Percentiles rank a stretch among this genome's conserved stretches.
phyloP scores from a whole-genome alignment of 257 asterid genomes.

The Nicotiana sylvestris region DNA sequence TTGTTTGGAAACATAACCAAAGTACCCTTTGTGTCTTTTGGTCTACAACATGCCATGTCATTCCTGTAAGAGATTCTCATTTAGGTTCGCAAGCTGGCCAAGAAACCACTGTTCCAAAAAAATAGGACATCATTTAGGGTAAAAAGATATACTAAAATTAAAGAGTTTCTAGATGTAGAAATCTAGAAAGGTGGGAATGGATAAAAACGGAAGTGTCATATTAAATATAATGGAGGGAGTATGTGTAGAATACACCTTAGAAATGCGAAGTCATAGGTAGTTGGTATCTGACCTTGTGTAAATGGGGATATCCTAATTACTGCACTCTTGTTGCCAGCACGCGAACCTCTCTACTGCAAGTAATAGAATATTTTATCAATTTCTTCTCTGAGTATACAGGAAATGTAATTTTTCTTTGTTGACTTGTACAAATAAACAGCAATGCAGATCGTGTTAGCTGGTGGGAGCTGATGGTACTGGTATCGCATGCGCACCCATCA shows the following conservation, averaged over 20 bases:
- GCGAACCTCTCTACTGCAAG: background rate
- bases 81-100: background rate
- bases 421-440: slow-evolving; percentile 38
- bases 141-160: too few relatives aligned
- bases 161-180: too few relatives aligned
- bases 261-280: too few relatives aligned
- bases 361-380: background rate
- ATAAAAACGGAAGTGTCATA: background rate
- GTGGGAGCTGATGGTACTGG: slow-evolving; percentile 83
- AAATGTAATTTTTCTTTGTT: background rate
- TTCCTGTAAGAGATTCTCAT: background rate
- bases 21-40: background rate
- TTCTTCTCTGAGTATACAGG: background rate
- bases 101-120: background rate
- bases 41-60: background rate
- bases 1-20: background rate
- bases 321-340: background rate
- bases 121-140: background rate
- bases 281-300: too few relatives aligned
- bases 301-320: too few relatives aligned
- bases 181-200: too few relatives aligned
- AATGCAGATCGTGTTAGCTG: slow-evolving; percentile 86
- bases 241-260: too few relatives aligned
- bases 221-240: too few relatives aligned
- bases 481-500: slow-evolving; percentile 90